phyloP scores from a whole-genome alignment of 2,329 filamentous ascomycete genomes.

The Phialophora expanda region DNA sequence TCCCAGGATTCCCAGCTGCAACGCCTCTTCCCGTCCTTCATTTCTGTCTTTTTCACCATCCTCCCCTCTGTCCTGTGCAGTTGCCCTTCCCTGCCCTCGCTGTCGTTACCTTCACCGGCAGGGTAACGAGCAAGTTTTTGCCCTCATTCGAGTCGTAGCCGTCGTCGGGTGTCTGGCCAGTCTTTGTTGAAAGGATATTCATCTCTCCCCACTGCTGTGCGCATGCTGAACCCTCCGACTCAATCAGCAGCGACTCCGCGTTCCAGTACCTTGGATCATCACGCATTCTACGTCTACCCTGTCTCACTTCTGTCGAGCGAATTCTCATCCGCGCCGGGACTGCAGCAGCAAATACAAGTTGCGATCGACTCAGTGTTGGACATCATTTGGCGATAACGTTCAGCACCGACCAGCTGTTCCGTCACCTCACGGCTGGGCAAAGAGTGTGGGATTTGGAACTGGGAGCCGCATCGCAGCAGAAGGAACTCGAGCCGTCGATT shows the following conservation, averaged over 20 bases:
- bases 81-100: constrained; percentile 8
- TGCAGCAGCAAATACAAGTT: background rate
- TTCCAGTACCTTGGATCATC: constrained; percentile 5
- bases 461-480: constrained; percentile 3
- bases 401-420: constrained; percentile 6
- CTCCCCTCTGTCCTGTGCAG: background rate
- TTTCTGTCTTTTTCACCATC: constrained; percentile 5
- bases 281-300: background rate
- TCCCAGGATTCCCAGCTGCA: constrained; percentile 9
- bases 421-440: constrained; percentile 1
- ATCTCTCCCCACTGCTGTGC: background rate
- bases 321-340: background rate
- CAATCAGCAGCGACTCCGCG: background rate
- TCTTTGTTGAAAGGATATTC: constrained; percentile 14
- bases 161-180: background rate
- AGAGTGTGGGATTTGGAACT: background rate
- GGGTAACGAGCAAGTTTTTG: constrained; percentile 3
- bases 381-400: background rate
- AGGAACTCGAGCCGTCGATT: constrained; percentile 7
- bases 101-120: constrained; percentile 4
- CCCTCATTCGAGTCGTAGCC: background rate
- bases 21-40: constrained; percentile 8
- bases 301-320: background rate
- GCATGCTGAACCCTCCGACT: constrained; percentile 3
- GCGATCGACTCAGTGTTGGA: constrained; percentile 6